Evolutionary conservation across 805 yeast genomes (phyloP), one percentile per base, ranked within the genome.

Genomic region (Ogataea allantospora): DNA sequence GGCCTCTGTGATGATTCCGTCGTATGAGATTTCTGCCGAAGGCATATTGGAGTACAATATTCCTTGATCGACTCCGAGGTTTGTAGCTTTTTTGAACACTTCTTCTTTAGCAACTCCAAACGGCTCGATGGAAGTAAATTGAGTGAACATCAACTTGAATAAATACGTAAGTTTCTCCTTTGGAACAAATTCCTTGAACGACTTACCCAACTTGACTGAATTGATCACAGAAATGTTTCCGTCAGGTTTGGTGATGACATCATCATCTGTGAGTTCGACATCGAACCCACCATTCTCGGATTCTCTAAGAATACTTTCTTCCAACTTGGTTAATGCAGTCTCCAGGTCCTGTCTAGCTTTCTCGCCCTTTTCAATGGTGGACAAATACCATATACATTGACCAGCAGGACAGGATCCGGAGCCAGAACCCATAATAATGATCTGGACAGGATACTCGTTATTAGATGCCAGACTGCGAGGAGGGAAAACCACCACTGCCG

Each of bases 401-500:
- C 86, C 93, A n/a, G 59, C 58, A 2, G 96, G 95, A 49, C 95
- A 88, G 48, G 84, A 81, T 12, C 95, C 96, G 1, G 91, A 70
- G 8, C 88, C 93, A 6, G 88, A 79, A 35, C 95, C 95, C 70
- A 87, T 79, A 22, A 93, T 87, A 27, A 91, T 66, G 4, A 82
- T 91, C 62, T 89, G 97, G 25, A 91, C 93, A 7, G 93, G 86
- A 48, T 67, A 72, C 41, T 66, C 67, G 59, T 93, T 91, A 34
- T 68, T 52, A 11, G 78, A 69, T 14, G 81, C 73, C 39, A 91
- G 70, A 1, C 95, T 79, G 12, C 77, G 75, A 12, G 95, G 89
- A 13, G 99, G 98, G 70, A 93, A 91, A 1, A 88, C 95, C 20
- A 91, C 95, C 22, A 89, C 71, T 0, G 96, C 85, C 0, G 91